phyloP scores from a whole-genome alignment of 2,329 filamentous ascomycete species.

The Ascochyta rabiei region DNA sequence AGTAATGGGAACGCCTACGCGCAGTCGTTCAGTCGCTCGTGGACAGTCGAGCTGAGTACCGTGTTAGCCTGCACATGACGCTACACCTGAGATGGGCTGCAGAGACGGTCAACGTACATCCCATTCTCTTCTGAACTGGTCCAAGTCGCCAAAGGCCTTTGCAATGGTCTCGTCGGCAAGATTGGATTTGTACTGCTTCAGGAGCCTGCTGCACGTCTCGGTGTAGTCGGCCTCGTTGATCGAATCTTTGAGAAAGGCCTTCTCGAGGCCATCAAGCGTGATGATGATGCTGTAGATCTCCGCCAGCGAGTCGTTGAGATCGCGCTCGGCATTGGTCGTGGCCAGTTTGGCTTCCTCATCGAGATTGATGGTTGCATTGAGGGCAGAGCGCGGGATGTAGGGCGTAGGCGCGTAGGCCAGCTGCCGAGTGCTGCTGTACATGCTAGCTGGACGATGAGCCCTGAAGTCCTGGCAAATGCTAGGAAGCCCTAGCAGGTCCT shows the following conservation, averaged over 20 bases:
- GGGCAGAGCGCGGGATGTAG: slow-evolving; percentile 82
- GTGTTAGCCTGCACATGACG: slow-evolving; percentile 20
- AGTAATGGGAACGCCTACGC: slow-evolving; percentile 90
- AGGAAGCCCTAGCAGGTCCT: background rate
- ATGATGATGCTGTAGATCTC: slow-evolving; percentile 98
- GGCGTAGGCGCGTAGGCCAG: slow-evolving; percentile 88
- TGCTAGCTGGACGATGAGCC: slow-evolving; percentile 22
- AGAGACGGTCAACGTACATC: slow-evolving; percentile 65
- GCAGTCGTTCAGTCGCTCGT: slow-evolving; percentile 87
- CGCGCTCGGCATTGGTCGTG: slow-evolving; percentile 83
- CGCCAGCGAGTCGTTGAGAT: slow-evolving; percentile 92
- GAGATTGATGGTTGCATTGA: slow-evolving; percentile 89
- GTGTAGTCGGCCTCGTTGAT: slow-evolving; percentile 92
- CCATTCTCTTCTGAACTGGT: slow-evolving; percentile 91
- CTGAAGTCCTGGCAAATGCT: too few species aligned
- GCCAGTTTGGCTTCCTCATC: slow-evolving; percentile 96
- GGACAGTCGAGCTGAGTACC: slow-evolving; percentile 81
- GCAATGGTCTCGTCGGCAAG: slow-evolving; percentile 89
- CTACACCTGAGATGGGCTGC: background rate
- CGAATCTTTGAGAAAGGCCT: slow-evolving; percentile 94
- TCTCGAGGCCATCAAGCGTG: slow-evolving; percentile 92
- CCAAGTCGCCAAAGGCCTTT: slow-evolving; percentile 83
- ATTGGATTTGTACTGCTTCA: slow-evolving; percentile 97
- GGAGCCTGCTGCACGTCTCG: slow-evolving; percentile 88
- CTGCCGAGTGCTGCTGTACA: slow-evolving; percentile 59